phyloP scores from a whole-genome alignment of 768 basidiomycete species.

The Cystofilobasidium macerans region DNA sequence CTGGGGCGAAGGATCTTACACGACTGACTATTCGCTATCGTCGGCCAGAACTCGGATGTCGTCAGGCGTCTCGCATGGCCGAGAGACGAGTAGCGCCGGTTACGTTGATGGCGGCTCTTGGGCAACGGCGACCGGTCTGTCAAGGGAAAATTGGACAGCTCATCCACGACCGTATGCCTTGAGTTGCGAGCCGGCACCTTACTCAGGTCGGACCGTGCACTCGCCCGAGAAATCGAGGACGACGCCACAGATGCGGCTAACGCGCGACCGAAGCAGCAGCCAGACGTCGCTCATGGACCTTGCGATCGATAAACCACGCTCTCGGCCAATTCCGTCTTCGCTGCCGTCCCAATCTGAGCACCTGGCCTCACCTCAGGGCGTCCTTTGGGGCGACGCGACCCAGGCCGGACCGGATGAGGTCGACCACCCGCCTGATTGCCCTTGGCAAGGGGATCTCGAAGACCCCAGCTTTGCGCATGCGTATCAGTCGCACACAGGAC shows the following conservation, averaged over 20 bases:
- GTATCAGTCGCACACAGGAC: too few species aligned
- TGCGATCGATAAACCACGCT: neutral
- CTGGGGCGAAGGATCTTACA: neutral
- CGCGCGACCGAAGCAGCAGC: neutral
- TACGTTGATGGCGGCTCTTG: too few species aligned
- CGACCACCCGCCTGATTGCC: too few species aligned
- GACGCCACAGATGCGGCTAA: neutral
- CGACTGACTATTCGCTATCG: neutral
- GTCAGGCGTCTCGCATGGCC: neutral
- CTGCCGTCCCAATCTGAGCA: neutral
- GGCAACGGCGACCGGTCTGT: too few species aligned
- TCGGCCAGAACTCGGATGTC: neutral
- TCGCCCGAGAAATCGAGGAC: neutral
- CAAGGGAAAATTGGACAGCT: too few species aligned
- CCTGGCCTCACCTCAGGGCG: neutral
- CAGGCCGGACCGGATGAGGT: too few species aligned
- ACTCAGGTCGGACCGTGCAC: neutral
- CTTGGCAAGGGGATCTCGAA: too few species aligned
- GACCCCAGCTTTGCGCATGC: too few species aligned
- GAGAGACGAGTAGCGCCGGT: neutral
- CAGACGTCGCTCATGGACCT: neutral
- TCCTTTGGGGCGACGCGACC: neutral
- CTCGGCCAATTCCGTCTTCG: neutral
- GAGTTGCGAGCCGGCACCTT: too few species aligned
- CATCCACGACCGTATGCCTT: too few species aligned